Percentiles rank a stretch among this genome's conserved stretches.
Evolutionary conservation across 805 yeast species (phyloP).

Genomic region (Pachysolen tannophilus): DNA sequence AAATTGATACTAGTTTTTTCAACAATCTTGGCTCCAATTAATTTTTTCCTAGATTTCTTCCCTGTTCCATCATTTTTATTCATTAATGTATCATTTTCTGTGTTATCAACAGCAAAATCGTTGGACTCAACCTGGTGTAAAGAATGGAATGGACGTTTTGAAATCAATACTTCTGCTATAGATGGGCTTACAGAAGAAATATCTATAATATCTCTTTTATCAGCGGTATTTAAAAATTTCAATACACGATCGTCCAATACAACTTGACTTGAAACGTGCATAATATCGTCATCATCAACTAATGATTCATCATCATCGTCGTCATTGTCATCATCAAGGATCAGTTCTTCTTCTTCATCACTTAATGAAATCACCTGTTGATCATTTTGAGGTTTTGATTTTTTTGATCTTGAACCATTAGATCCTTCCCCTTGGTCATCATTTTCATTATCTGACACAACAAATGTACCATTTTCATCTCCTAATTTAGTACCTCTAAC

Average conservation of each 20-base stretch:
- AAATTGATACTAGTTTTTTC: conserved; percentile 64
- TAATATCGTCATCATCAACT: conserved; percentile 25
- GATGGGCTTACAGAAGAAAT: conserved; percentile 63
- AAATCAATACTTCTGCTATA: conserved; percentile 56
- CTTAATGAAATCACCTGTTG: conserved; percentile 12
- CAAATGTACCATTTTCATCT: not conserved
- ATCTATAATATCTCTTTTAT: conserved; percentile 69
- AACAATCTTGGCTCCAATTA: conserved; percentile 67
- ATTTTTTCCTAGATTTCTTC: conserved; percentile 28
- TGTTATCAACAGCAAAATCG: conserved; percentile 34
- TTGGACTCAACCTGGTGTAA: conserved; percentile 53
- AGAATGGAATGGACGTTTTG: conserved; percentile 59
- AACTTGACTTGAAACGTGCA: conserved; percentile 3
- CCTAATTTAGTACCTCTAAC: conserved; percentile 27
- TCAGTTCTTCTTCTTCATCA: conserved; percentile 39
- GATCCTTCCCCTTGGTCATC: conserved; percentile 15
- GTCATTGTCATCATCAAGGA: conserved; percentile 33
- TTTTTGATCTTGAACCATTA: no score
- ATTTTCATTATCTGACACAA: conserved; percentile 9
- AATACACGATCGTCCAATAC: conserved; percentile 60
- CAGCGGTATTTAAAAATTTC: conserved; percentile 72
- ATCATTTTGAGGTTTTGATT: not conserved
- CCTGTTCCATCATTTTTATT: conserved; percentile 21
- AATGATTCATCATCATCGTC: conserved; percentile 43
- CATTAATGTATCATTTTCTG: conserved; percentile 23